These are phyloP conservation scores for Aphanocladium album DNA, from an alignment of 2,329 filamentous ascomycete genomes.

Conservation along the genomic window DNA sequence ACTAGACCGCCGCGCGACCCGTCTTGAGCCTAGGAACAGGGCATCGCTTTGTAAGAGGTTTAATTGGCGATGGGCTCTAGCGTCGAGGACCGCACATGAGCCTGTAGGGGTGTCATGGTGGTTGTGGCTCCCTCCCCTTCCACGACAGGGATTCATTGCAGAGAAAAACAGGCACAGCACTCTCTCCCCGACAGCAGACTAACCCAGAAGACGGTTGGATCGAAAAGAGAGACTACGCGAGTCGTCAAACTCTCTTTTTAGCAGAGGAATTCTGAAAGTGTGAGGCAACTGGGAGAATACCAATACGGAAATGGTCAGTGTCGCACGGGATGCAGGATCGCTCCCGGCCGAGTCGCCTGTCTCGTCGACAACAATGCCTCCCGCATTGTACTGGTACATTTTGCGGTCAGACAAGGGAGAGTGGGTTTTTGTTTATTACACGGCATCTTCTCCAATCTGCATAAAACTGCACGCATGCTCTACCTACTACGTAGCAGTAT, in stretches of 20 bases:
- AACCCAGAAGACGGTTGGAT: not conserved
- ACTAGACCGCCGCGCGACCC: not conserved
- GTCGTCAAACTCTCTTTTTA: not conserved
- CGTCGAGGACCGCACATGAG: too few species aligned
- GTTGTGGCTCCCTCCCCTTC: not conserved
- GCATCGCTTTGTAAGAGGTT: not conserved
- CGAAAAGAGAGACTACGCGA: not conserved
- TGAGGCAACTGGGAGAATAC: too few species aligned
- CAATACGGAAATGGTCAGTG: not conserved
- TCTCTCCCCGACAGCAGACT: not conserved
- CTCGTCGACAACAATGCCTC: not conserved
- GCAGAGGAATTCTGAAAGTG: too few species aligned
- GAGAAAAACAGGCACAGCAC: not conserved
- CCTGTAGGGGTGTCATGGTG: too few species aligned
- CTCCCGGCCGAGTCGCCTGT: not conserved
- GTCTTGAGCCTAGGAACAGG: not conserved
- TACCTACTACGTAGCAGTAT: too few species aligned
- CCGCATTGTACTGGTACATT: not conserved
- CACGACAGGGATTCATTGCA: not conserved
- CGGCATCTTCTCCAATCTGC: not conserved
- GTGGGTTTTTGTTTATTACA: not conserved
- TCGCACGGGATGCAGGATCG: not conserved
- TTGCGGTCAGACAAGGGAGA: not conserved
- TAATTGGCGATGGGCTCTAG: constrained; percentile 1
- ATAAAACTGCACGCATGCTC: too few species aligned